Base-by-base conservation (phyloP, 176 grass and related monocot species). In the Eleusine indica region DNA sequence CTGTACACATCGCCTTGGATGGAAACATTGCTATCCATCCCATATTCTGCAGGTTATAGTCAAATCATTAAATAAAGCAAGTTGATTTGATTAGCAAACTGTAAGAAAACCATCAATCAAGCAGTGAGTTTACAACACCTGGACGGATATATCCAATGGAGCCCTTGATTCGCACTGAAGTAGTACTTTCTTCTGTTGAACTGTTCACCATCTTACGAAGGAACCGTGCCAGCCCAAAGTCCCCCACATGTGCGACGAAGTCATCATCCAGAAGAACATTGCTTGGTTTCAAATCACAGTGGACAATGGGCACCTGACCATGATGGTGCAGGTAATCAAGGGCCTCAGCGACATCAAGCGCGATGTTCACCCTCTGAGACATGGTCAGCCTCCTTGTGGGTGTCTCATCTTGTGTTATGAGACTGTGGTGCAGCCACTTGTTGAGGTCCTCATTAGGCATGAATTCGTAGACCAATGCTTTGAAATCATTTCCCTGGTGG, bases 401-500 rank as follows among this genome's bases (percentile, higher is more conserved):
- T 32, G 29, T 11, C 5, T 9, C 46, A 10, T 30, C 18, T 51
- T 61, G 22, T 53, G 30, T 6, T 15, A 35, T 18, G 38, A n/a
- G 19, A 14, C 7, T 68, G 32, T 25, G 58, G 58, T 90, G 83
- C 15, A 90, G 28, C 83, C 88, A 90, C 6, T 43, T 54, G 28
- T 87, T 56, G 3, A 89, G 60, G 57, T 64, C 79, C 32, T 79
- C 79, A 28, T 88, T 75, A 35, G 86, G 86, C 86, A 88, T 88
- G 79, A 82, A 88, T 47, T 83, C 86, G 1, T 76, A 82, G 11
- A 83, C 86, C 56, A 88, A 13, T n/a, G 86, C 86, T 17, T 88
- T 89, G 30, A 89, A 89, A 76, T 89, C 77, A 40, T 86, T 76
- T 13, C 87, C 87, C 38, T 74, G 70, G 70, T 41, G 47, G 39